Evolutionary conservation across 306 rosid genomes (phyloP), one percentile per base, ranked within the genome.

Genomic region (Cucurbita ficifolia): DNA sequence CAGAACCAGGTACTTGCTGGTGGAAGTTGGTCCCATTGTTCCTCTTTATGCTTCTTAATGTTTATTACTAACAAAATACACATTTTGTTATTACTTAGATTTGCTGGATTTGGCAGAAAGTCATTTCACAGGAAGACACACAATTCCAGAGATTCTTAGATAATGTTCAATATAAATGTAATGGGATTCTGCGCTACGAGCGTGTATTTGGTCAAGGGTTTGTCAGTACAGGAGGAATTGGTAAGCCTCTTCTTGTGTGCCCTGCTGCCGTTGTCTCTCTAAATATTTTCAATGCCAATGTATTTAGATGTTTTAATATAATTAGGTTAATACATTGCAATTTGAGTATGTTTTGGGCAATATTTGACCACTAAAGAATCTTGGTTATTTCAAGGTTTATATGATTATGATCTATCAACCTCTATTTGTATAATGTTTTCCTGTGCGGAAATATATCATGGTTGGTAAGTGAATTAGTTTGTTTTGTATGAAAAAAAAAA

Each of bases 31-130:
- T 45, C 46, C 46, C 46, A 45, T 24, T 40, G 21, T 46, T 59
- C 33, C 18, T 43, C 60, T 11, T 11, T 45, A 33, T 74, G 29
- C 58, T 49, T 35, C 74, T 49, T 33, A 33, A 29, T 8, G 58
- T 17, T 70, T 24, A 70, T 70, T 9, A 50, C 46, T 70, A 49
- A 70, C 74, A 48, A 46, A 70, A 4, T 70, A 42, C 21, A 16
- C 58, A 4, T 50, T 49, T 29, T 9, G 1, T 49, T 49, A 49
- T 50, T 58, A n/a, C 55, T 62, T 84, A 94, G 98, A 90, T 90
- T 76, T 94, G 98, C 90, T 94, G 98, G 98, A 55, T 75, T 13
- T 84, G 83, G 83, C 85, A 81, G 73, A 84, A 84, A 55, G 85
- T 81, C 8, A 4, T 73, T 68, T 84, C 85, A 63, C 79, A 81